Evolutionary conservation across 139 green algal genomes (phyloP), one percentile per base, ranked within the genome.

Genomic region (Chlamydomonas urium): DNA sequence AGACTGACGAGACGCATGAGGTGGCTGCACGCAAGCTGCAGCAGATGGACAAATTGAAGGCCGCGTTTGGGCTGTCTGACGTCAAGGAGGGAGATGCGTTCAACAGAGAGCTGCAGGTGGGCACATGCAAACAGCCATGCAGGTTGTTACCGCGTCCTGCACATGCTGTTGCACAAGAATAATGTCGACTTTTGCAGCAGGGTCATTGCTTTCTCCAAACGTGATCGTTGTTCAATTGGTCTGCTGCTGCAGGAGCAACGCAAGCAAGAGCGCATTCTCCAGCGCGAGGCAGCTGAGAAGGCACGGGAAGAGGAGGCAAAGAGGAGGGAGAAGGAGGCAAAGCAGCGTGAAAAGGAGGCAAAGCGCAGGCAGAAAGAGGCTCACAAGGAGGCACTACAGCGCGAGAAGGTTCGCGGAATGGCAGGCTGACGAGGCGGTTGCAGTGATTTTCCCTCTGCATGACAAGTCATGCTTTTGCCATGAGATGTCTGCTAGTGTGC

Each of bases 81-180:
- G 36, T 82, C 17, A 87, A 86, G 33, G 93, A 97, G 83, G 93
- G 93, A 1, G 89, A 97, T 65, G 92, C 93, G 14, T 98, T 98
- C 74, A 86, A 97, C 83, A 78, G 75, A 2, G 93, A 97, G 63
- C 84, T 88, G 67, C 88, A 93, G 79, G 86, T 90, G 50, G 23
- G 65, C 36, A 8, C 42, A 50, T 50, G 42, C 42, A 50, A 8
- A 14, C 42, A 50, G 8, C 42, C 42, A 50, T 50, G 42, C 42
- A 50, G 8, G n/a, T n/a, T n/a, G n/a, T n/a, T n/a, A n/a, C n/a
- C n/a, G 42, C 42, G 14, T 50, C 10, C 42, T 50, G 42, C 42
- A 50, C 8, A 50, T 50, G 42, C 42, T 50, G 42, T 50, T 14
- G 14, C 10, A 50, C 14, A 8, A 50, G 14, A 50, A 8, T 8